These are phyloP conservation scores for Polytrichum formosum DNA, from an alignment of 225 moss, liverwort and hornwort genomes.

Conservation along the genomic window DNA sequence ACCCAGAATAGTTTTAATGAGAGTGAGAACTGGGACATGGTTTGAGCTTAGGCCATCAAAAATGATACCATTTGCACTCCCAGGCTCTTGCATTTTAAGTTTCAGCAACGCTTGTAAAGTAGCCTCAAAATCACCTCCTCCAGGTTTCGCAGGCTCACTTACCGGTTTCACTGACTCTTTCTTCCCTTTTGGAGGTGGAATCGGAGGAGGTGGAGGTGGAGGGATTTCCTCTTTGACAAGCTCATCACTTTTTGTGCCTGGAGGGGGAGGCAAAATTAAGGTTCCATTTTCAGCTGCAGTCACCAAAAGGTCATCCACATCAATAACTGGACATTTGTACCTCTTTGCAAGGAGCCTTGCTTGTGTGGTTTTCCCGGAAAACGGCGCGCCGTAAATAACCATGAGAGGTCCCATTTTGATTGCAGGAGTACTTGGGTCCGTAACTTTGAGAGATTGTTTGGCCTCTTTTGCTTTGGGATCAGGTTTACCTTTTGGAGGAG, in stretches of 20 bases:
- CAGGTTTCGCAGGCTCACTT: background rate
- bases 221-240: background rate
- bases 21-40: conserved; percentile 31
- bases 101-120: conserved; percentile 37
- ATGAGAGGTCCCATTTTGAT: conserved; percentile 31
- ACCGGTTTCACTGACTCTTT: background rate
- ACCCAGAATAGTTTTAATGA: conserved; percentile 50
- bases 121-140: conserved; percentile 9
- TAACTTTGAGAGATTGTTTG: conserved; percentile 2
- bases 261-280: conserved; percentile 26
- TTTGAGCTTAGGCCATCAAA: conserved; percentile 71
- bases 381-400: conserved; percentile 75
- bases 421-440: background rate
- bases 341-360: conserved; percentile 56
- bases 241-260: background rate
- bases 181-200: conserved; percentile 14
- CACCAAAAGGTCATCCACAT: conserved; percentile 52
- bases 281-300: conserved; percentile 41
- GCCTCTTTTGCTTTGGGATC: conserved; percentile 11
- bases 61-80: conserved; percentile 52
- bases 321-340: conserved; percentile 64
- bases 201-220: background rate
- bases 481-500: conserved; percentile 20
- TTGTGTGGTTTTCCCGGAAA: conserved; percentile 80
- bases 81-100: conserved; percentile 31